Evolutionary conservation across 495 filamentous ascomycete species (phyloP), one percentile per base, ranked within the genome.

Genomic region (Glonium stellatum): DNA sequence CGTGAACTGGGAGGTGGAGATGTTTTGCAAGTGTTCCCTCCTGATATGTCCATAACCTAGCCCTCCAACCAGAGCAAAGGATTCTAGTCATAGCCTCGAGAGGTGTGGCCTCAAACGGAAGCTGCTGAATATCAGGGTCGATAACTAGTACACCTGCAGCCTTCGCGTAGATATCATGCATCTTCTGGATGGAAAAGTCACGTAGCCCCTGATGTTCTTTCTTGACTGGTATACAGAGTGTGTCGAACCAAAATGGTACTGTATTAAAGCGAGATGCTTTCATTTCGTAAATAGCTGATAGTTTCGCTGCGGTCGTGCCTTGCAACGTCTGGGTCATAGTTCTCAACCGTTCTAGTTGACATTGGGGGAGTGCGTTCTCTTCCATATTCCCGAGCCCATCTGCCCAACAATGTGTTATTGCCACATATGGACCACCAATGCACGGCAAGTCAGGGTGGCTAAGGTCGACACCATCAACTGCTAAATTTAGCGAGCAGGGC

Each of bases 101-200:
- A n/a, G n/a, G n/a, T n/a, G n/a, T n/a, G n/a, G n/a, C n/a, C n/a
- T n/a, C n/a, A n/a, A n/a, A n/a, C 5, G 47, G 25, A 11, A 58
- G 27, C 6, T 31, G 8, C n/a, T 35, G 6, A 21, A 61, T 1
- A 21, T 55, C 53, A 19, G 51, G 27, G 25, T 61, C 58, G 4
- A 61, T 11, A n/a, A 61, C 39, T 11, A 61, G 19, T 42, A 55
- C 58, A 21, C 39, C 50, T 1, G 13, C 15, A 15, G 58, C 12
- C 8, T 12, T 5, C 15, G n/a, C 46, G 52, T 61, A 61, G 15
- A 61, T 61, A 0, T 46, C 21, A 4, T 61, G 50, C 58, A 61
- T 61, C 22, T 48, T 42, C 22, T 46, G 31, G 2, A 61, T 57
- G 1, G 58, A 61, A 61, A 61, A 61, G 34, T 57, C 58, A 15